Base-by-base conservation (phyloP, 1,284 basidiomycete species). In the Cystobasidiaceae sp. region DNA sequence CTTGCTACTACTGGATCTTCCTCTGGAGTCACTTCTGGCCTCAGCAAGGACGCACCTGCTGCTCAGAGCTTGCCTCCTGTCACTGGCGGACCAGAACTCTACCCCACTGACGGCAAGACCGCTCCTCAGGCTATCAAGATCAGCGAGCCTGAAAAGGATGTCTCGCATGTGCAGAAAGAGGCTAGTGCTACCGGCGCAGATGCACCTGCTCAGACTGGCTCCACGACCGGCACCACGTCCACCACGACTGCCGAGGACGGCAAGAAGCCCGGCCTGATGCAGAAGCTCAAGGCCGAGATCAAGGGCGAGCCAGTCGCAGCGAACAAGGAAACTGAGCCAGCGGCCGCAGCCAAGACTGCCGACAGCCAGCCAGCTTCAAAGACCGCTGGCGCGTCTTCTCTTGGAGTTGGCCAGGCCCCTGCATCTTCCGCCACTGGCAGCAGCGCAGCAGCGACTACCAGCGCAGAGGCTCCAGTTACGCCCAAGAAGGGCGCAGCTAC, bases 401-500 rank as follows among this genome's bases (percentile, higher is more conserved):
- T 39, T 23, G 37, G 33, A 19, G 34, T 41, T 15, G n/a, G 30
- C 34, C n/a, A 19, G 30, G 34, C 54, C 15, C 46, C 45, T 13
- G 33, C 34, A 6, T 17, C 48, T 51, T 33, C 56, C 30, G 25
- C n/a, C n/a, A n/a, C n/a, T n/a, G n/a, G n/a, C n/a, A n/a, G n/a
- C n/a, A n/a, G n/a, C n/a, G n/a, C n/a, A n/a, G n/a, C n/a, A n/a
- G n/a, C n/a, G n/a, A n/a, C n/a, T n/a, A n/a, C n/a, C n/a, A n/a
- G n/a, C 41, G 44, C 13, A 23, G 37, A 23, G 8, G 48, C 60
- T n/a, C 60, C 60, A n/a, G 30, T 30, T 4, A 64, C 52, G 2
- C 52, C 61, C 21, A 64, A 64, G 61, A 64, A 64, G 61, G 11
- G 13, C 54, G 46, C 51, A 3, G 25, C 61, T 19, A 33, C 61